A percentile compares a stretch with the other conserved stretches of the same genome.
phyloP scores from a whole-genome alignment of 2,329 filamentous ascomycete species.

The Colletotrichum viniferum region DNA sequence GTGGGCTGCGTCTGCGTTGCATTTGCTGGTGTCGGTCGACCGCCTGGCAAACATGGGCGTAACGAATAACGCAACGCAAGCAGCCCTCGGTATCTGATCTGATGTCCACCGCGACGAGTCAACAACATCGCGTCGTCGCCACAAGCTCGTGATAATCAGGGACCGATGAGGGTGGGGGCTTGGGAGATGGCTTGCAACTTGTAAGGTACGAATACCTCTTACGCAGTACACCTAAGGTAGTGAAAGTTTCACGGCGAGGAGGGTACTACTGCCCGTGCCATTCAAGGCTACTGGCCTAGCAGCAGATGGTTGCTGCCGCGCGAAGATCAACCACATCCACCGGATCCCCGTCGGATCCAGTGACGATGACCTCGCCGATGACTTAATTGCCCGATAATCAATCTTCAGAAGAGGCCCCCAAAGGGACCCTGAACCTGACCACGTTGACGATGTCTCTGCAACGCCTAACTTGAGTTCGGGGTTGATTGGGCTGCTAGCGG shows the following conservation, averaged over 20 bases:
- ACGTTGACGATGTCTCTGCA: background rate
- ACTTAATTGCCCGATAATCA: constrained; percentile 11
- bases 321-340: constrained; percentile 3
- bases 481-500: constrained; percentile 10
- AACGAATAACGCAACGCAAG: background rate
- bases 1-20: background rate
- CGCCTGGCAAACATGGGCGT: background rate
- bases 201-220: background rate
- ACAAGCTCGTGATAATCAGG: constrained; percentile 1
- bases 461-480: background rate
- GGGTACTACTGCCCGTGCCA: background rate
- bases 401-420: background rate
- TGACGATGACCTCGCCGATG: constrained; percentile 3
- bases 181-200: background rate
- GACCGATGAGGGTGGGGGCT: background rate
- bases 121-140: constrained; percentile 1
- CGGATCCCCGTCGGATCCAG: background rate
- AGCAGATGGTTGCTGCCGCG: background rate
- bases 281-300: background rate
- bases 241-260: background rate
- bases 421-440: constrained; percentile 8
- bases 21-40: background rate
- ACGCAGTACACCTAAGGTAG: background rate
- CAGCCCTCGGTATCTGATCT: background rate
- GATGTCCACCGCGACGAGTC: background rate